Evolutionary conservation across 75 land plant species (phyloP).

Genomic region (Azolla pinnata): DNA sequence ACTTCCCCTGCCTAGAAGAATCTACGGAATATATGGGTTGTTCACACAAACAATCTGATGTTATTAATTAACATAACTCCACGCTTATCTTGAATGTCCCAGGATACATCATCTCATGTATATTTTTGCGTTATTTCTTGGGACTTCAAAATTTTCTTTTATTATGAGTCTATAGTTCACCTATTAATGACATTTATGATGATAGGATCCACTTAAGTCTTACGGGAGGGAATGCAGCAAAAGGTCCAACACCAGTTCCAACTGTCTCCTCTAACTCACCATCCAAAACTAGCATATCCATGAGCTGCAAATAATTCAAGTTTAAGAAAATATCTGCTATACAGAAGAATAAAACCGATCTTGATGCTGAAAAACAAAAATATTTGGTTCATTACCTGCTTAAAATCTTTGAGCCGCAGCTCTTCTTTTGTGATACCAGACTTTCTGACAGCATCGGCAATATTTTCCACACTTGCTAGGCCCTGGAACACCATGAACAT

Average conservation of each 20-base stretch:
- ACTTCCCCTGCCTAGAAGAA: too few species aligned
- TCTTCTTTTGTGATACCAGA: conserved; percentile 30
- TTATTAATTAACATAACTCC: too few species aligned
- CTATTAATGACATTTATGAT: too few species aligned
- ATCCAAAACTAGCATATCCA: conserved; percentile 49
- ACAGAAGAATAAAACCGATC: neutral
- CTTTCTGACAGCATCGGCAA: conserved; percentile 33
- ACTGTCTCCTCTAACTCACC: conserved; percentile 47
- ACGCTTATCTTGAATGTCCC: too few species aligned
- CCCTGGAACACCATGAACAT: too few species aligned
- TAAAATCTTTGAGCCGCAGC: conserved; percentile 26
- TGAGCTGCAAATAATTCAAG: conserved; percentile 14
- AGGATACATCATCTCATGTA: too few species aligned
- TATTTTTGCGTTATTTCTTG: too few species aligned
- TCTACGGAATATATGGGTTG: too few species aligned
- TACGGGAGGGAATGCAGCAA: conserved; percentile 14
- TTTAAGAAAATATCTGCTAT: neutral
- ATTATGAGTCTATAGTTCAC: too few species aligned
- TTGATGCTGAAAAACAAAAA: neutral
- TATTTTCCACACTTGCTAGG: conserved; percentile 40
- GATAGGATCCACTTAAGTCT: too few species aligned
- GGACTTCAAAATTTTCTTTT: too few species aligned
- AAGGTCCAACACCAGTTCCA: conserved; percentile 41
- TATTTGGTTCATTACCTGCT: conserved; percentile 20
- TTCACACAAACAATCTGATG: too few species aligned